Percentiles rank a stretch among this genome's conserved stretches.
phyloP scores from a whole-genome alignment of 768 basidiomycete species.

The Tephrocybe sp. region DNA sequence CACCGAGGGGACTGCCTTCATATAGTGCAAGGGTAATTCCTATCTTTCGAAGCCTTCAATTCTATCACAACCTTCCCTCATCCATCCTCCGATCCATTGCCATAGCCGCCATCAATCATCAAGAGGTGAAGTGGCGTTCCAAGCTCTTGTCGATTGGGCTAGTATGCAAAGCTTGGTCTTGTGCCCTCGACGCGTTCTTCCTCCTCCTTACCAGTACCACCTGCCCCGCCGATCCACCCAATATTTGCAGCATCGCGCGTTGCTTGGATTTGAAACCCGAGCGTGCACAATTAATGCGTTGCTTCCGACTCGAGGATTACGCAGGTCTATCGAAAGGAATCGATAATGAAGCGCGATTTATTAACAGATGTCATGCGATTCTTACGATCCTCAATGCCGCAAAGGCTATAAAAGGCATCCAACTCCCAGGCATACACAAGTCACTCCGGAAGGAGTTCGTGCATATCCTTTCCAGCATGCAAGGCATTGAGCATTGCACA shows the following conservation, averaged over 20 bases:
- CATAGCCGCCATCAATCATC: not conserved
- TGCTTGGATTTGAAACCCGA: conserved; percentile 11
- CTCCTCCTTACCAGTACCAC: not conserved
- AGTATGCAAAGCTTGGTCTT: conserved; percentile 14
- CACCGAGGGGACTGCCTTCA: not conserved
- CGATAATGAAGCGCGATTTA: conserved; percentile 5
- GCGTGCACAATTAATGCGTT: conserved; percentile 8
- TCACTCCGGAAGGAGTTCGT: conserved; percentile 3
- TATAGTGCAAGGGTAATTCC: conserved; percentile 5
- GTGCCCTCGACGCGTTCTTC: conserved; percentile 14
- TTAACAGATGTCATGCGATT: conserved; percentile 1
- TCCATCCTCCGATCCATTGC: conserved; percentile 3
- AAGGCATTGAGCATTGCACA: conserved; percentile 4
- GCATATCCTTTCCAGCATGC: not conserved
- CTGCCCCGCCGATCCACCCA: conserved; percentile 2
- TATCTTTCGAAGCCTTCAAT: not conserved
- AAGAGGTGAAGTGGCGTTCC: conserved; percentile 8
- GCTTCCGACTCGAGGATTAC: conserved; percentile 8
- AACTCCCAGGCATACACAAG: conserved; percentile 6
- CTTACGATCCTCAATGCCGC: conserved; percentile 10
- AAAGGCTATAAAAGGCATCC: not conserved
- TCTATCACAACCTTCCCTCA: not conserved
- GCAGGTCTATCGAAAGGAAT: not conserved
- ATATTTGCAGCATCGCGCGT: not conserved
- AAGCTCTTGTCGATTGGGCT: conserved; percentile 6